Evolutionary conservation across 2,329 filamentous ascomycete species (phyloP), one percentile per base, ranked within the genome.

Genomic region (Trichoderma harzianum): DNA sequence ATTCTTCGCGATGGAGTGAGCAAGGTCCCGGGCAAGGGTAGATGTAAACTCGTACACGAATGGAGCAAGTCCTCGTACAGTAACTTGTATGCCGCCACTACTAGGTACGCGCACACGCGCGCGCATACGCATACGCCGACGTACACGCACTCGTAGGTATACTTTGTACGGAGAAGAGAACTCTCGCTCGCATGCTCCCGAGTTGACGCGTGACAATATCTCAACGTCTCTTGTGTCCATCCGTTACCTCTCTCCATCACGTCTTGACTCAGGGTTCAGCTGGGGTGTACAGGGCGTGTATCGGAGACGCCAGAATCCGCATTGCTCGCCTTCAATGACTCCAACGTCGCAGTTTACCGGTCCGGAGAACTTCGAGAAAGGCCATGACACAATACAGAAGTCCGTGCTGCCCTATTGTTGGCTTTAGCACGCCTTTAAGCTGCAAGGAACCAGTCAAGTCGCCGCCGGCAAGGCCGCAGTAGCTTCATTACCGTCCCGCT

Each of bases 391-490:
- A 61, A 36, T 28, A 30, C 66, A 53, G 16, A n/a, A n/a, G 39
- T 69, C 66, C 34, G 55, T 69, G 69, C 62, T 30, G 57, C 47
- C 47, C n/a, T 34, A 53, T 63, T 47, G 63, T 55, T 71, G 53
- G 61, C 21, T 21, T 7, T 60, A 36, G 58, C 6, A 30, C 72
- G 77, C 77, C 76, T 77, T 78, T 78, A 78, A 73, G 76, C 78
- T 79, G 66, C 72, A 79, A 60, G 78, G 76, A 78, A 80, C 78
- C 78, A 78, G 79, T 78, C 74, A 79, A 76, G 75, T 70, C 73
- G 30, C 65, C 70, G 73, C 61, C 70, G 68, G 71, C 69, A 55
- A 67, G 72, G 73, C 72, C 74, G 71, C 74, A 76, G 70, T 74
- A 74, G 75, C 74, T 69, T 64, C 65, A 39, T 67, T 36, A 18